Evolutionary conservation across 495 filamentous ascomycete genomes (phyloP), one percentile per base, ranked within the genome.

Genomic region (Penicillium herquei): DNA sequence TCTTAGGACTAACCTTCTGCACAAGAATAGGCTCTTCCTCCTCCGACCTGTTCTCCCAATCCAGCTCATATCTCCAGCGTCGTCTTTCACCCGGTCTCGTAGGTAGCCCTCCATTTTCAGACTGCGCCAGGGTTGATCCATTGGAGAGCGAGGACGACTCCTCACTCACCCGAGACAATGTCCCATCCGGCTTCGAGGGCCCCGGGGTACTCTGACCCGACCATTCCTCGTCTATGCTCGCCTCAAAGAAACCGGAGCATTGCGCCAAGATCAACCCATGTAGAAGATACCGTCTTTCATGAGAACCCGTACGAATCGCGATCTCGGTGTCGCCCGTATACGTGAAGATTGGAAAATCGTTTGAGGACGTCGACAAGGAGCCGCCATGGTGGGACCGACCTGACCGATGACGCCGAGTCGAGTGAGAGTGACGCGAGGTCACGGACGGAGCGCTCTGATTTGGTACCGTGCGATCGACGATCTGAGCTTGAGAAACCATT

Each of bases 291-390:
- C 89, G 82, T 66, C 85, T 86, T 70, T 92, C 89, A 57, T 87
- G 85, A 37, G 84, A 79, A 47, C 83, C 85, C 17, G 80, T 84
- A 55, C 80, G 78, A 55, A 96, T 85, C 39, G 93, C 64, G 56
- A 96, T 90, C 75, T 96, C 92, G 60, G 95, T 90, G 69, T 96
- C 91, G 65, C 92, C 92, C 21, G 86, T 91, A 56, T 95, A 87
- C 39, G 85, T 87, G 72, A 97, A 97, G 57, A 93, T 77, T 31
- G 92, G 92, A 66, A 96, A 97, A 58, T 96, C 91, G 67, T 96
- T 96, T 67, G 89, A 87, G 43, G 87, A 82, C 39, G 83, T 73
- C 68, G 87, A 87, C 11, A 83, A 78, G 43, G 78, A 76, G 59
- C 90, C 88, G 39, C 91, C 91, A 69, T 88, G 84, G 65, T 92